Evolutionary conservation across 345 rosid genomes (phyloP).

Genomic region (Salix purpurea): DNA sequence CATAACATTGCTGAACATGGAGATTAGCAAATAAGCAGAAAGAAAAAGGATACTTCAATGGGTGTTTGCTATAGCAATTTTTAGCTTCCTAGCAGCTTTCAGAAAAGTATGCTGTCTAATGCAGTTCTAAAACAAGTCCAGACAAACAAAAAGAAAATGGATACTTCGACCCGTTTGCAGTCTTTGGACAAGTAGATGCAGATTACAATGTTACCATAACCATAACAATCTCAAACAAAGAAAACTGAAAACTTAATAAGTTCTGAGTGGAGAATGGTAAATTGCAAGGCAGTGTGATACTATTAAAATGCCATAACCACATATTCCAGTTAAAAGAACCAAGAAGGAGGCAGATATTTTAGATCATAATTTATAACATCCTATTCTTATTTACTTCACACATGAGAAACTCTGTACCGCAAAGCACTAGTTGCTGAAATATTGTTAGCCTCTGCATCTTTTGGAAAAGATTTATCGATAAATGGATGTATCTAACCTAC

Average conservation of each 20-base stretch:
- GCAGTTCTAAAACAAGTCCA: constrained; percentile 6
- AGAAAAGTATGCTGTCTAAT: background rate
- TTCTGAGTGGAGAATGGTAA: background rate
- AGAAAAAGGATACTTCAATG: background rate
- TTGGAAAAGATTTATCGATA: background rate
- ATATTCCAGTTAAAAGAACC: background rate
- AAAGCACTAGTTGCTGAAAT: background rate
- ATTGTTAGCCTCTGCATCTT: background rate
- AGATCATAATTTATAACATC: background rate
- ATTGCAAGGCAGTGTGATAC: background rate
- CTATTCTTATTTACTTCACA: background rate
- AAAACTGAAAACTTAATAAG: background rate
- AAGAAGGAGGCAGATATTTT: background rate
- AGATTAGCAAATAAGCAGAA: background rate
- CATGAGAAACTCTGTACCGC: background rate
- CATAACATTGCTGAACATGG: background rate
- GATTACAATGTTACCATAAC: background rate
- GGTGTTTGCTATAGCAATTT: background rate
- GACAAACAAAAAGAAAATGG: background rate
- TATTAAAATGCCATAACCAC: background rate
- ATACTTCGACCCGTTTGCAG: background rate
- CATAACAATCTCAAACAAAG: background rate
- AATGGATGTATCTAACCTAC: background rate
- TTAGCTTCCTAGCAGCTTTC: background rate
- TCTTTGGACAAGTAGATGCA: background rate